A percentile compares a stretch with the other conserved stretches of the same genome.
Evolutionary conservation across 768 basidiomycete species (phyloP).

Genomic region (Russula emetica): DNA sequence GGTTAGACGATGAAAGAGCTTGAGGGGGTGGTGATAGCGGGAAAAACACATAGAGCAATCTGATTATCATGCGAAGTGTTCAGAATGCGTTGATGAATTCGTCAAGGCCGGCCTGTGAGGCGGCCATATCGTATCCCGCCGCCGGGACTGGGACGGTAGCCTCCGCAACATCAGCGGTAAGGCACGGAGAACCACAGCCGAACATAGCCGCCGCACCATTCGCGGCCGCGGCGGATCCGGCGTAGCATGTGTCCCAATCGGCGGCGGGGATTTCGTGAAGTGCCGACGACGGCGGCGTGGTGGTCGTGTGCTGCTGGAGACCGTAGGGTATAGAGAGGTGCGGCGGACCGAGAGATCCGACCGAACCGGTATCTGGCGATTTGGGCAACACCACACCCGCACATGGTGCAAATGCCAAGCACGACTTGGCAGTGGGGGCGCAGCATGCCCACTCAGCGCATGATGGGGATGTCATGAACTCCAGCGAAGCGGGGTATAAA

Average conservation of each 20-base stretch:
- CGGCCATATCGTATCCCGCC: conserved; percentile 15
- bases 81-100: conserved; percentile 19
- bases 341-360: conserved; percentile 14
- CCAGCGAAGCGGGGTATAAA: conserved; percentile 20
- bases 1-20: neutral
- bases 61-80: neutral
- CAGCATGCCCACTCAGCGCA: conserved; percentile 17
- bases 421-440: conserved; percentile 10
- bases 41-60: neutral
- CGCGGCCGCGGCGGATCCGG: conserved; percentile 2
- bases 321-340: conserved; percentile 21
- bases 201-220: neutral
- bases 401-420: neutral
- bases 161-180: conserved; percentile 1
- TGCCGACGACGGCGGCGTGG: neutral
- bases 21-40: neutral
- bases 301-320: conserved; percentile 8
- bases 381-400: neutral
- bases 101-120: conserved; percentile 19
- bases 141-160: neutral
- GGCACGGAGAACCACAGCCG: conserved; percentile 1
- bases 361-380: conserved; percentile 11
- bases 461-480: conserved; percentile 5
- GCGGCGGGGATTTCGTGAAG: conserved; percentile 19
- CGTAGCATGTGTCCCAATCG: conserved; percentile 15